A percentile compares a stretch with the other conserved stretches of the same genome.
phyloP scores from a whole-genome alignment of 176 grass and related monocot genomes.

The Lolium perenne region DNA sequence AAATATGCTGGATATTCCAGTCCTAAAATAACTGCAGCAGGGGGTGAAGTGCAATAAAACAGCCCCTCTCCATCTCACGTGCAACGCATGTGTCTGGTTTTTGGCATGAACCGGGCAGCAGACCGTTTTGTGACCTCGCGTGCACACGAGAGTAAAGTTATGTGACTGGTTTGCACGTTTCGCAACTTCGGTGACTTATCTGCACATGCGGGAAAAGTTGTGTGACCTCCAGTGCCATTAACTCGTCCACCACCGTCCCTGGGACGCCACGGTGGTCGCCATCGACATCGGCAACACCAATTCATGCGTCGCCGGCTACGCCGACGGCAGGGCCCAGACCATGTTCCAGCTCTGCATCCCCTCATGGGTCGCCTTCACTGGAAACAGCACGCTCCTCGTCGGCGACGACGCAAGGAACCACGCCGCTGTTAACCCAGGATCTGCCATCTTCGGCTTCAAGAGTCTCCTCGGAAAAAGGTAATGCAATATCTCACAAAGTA shows the following conservation, averaged over 20 bases:
- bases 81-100: too few relatives aligned
- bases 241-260: background rate
- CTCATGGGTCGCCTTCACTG: conserved; percentile 27
- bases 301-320: conserved; percentile 35
- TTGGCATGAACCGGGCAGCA: too few relatives aligned
- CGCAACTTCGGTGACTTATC: too few relatives aligned
- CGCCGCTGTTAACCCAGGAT: background rate
- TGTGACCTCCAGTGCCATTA: too few relatives aligned
- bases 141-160: too few relatives aligned
- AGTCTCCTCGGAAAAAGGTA: conserved; percentile 4
- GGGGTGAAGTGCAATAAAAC: too few relatives aligned
- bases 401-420: conserved; percentile 33
- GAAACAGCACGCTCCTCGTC: background rate
- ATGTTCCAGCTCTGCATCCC: conserved; percentile 40
- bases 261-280: conserved; percentile 1
- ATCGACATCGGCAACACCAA: conserved; percentile 40
- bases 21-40: too few relatives aligned
- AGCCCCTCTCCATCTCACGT: too few relatives aligned
- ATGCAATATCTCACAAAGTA: background rate
- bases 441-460: conserved; percentile 17
- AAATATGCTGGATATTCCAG: too few relatives aligned
- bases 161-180: too few relatives aligned
- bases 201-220: too few relatives aligned
- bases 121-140: too few relatives aligned
- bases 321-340: background rate